Percentiles rank a stretch among this genome's conserved stretches.
phyloP scores from a whole-genome alignment of 2,329 filamentous ascomycete species.

The Sordariomycetes sp. region DNA sequence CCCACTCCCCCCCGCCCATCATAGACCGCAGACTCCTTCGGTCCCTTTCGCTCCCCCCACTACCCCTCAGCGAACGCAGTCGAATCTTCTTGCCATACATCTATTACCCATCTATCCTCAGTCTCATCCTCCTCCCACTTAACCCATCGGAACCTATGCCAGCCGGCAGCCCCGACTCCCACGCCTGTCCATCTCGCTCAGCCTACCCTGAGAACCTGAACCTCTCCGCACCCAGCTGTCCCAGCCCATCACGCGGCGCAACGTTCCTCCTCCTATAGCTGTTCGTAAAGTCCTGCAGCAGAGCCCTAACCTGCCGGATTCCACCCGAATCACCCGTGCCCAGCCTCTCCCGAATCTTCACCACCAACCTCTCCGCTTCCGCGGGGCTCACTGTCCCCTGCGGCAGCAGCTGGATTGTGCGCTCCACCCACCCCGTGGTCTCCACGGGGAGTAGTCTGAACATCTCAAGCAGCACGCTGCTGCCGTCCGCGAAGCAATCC shows the following conservation, averaged over 20 bases:
- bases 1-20: too few species aligned
- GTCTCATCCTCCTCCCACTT: slow-evolving; percentile 1
- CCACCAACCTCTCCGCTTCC: slow-evolving; percentile 73
- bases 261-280: slow-evolving; percentile 89
- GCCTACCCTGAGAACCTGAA: slow-evolving; percentile 60
- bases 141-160: background rate
- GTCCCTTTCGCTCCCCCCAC: too few species aligned
- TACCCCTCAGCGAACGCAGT: too few species aligned
- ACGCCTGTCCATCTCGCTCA: background rate
- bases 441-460: slow-evolving; percentile 79
- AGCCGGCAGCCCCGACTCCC: too few species aligned
- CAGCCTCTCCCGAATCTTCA: slow-evolving; percentile 70
- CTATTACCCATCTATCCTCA: background rate
- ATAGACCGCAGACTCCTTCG: too few species aligned
- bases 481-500: slow-evolving; percentile 91
- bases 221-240: slow-evolving; percentile 72
- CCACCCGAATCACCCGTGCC: slow-evolving; percentile 48
- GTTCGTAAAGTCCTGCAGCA: slow-evolving; percentile 95
- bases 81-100: background rate
- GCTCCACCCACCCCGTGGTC: slow-evolving; percentile 72
- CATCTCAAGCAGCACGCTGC: slow-evolving; percentile 78
- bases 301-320: slow-evolving; percentile 66
- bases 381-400: slow-evolving; percentile 66
- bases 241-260: slow-evolving; percentile 85
- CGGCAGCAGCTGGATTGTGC: slow-evolving; percentile 75